Base-by-base conservation (phyloP, 495 filamentous ascomycete species). In the Oidiodendron maius region DNA sequence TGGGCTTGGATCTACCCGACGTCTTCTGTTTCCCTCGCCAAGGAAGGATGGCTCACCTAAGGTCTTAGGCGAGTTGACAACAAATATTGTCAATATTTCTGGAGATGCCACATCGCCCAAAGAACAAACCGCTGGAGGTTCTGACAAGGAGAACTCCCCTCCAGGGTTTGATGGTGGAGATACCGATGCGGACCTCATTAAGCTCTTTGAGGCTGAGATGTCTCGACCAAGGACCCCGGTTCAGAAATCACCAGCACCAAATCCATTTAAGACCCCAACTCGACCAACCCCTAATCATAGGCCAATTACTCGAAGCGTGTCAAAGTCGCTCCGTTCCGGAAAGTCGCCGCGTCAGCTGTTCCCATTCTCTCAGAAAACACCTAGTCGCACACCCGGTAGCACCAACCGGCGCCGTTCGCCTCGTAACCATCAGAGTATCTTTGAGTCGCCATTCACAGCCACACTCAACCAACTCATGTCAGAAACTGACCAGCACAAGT, bases 1-100 rank as follows among this genome's bases (percentile, higher is more conserved):
- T 40, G 64, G 71, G 23, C 69, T 91, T 16, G 84, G 82, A 54
- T 76, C 75, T 37, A 87, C 84, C 20, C 77, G 87, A 60, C 78
- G 91, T 59, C 65, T 89, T 26, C 72, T 96, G 38, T 96, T 96
- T 66, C 83, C 86, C n/a, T 78, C 76, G 5, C 75, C 76, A 1
- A 74, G 76, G 47, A 81, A 80, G 54, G 78, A 80, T 38, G 72
- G 76, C 16, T 65, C 71, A 44, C 64, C 77, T 56, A 84, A 75
- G 58, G 67, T 76, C 52, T 68, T 83, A 37, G 77, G 76, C 58
- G 70, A 81, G 51, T 71, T 82, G 22, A 74, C 73, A 58, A 61
- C 78, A 40, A 87, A 84, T 58, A 67, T 71, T 40, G 72, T 77
- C 32, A 75, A 77, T 24, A 71, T 62, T 16, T 48, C 53, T n/a